Evolutionary conservation across 2,329 filamentous ascomycete species (phyloP).

Genomic region (Monilinia laxa): DNA sequence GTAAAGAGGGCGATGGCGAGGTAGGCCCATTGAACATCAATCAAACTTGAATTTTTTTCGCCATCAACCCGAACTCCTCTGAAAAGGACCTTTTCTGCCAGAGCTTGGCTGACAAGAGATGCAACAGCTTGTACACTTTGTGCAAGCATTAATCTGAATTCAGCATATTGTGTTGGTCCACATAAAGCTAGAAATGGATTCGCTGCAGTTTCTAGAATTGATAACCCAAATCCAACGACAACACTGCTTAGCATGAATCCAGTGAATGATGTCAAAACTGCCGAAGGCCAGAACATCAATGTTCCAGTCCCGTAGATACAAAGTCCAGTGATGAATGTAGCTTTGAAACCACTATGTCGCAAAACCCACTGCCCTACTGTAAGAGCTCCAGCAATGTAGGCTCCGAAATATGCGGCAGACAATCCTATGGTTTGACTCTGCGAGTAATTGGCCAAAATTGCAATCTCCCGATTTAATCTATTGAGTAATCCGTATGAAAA

Average conservation of each 20-base stretch:
- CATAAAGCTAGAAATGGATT: conserved; percentile 74
- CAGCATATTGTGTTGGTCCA: conserved; percentile 69
- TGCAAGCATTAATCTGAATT: conserved; percentile 71
- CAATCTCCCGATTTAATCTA: conserved; percentile 71
- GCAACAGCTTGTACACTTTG: conserved; percentile 77
- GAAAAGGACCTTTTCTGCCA: conserved; percentile 76
- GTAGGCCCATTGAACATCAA: conserved; percentile 82
- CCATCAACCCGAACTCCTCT: conserved; percentile 46
- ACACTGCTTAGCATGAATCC: conserved; percentile 75
- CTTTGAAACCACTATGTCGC: conserved; percentile 71
- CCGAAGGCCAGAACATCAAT: conserved; percentile 85
- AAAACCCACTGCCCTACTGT: conserved; percentile 70
- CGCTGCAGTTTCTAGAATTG: conserved; percentile 75
- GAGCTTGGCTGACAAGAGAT: conserved; percentile 67
- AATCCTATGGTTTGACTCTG: conserved; percentile 63
- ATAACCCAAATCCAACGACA: conserved; percentile 74
- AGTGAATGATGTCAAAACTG: conserved; percentile 69
- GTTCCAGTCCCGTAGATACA: conserved; percentile 73
- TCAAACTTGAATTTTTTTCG: conserved; percentile 52
- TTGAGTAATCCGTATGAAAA: conserved; percentile 87
- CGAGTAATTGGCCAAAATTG: conserved; percentile 57
- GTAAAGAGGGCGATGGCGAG: conserved; percentile 76
- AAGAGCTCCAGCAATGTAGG: conserved; percentile 68
- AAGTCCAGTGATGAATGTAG: conserved; percentile 75
- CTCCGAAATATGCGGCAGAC: conserved; percentile 69